Evolutionary conservation across 73 alveolate species (phyloP).

Genomic region (Stentor roeselii): DNA sequence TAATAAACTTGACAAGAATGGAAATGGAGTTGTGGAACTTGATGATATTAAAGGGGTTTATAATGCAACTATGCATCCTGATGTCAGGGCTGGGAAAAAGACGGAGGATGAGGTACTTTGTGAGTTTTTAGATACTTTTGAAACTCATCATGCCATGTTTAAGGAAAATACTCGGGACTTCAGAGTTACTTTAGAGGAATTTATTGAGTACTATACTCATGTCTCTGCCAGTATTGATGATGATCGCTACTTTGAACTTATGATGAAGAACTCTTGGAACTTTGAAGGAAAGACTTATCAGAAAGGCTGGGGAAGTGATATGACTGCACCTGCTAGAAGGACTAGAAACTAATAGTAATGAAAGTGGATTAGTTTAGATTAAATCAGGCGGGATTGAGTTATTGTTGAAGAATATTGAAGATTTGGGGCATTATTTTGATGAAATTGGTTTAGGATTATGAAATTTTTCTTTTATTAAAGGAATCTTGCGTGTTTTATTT

Average conservation of each 20-base stretch:
- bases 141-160: constrained; percentile 49
- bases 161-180: too few relatives aligned
- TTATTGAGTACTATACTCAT: constrained; percentile 72
- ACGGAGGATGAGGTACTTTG: constrained; percentile 45
- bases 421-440: too few relatives aligned
- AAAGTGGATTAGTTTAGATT: too few relatives aligned
- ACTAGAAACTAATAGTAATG: too few relatives aligned
- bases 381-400: too few relatives aligned
- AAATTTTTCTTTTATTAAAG: too few relatives aligned
- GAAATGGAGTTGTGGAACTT: constrained; percentile 54
- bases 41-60: constrained; percentile 56
- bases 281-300: too few relatives aligned
- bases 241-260: constrained; percentile 71
- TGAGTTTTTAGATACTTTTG: constrained; percentile 50
- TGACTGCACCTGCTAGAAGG: too few relatives aligned
- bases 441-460: too few relatives aligned
- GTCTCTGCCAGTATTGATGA: constrained; percentile 58
- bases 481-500: too few relatives aligned
- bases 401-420: too few relatives aligned
- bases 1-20: constrained; percentile 50
- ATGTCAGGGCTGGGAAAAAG: constrained; percentile 56
- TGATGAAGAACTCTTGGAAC: constrained; percentile 72
- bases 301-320: too few relatives aligned
- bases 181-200: constrained; percentile 59
- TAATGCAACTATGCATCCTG: constrained; percentile 73